A percentile compares a stretch with the other conserved stretches of the same genome.
Evolutionary conservation across 2,329 filamentous ascomycete species (phyloP).

Genomic region (Periconia digitata): DNA sequence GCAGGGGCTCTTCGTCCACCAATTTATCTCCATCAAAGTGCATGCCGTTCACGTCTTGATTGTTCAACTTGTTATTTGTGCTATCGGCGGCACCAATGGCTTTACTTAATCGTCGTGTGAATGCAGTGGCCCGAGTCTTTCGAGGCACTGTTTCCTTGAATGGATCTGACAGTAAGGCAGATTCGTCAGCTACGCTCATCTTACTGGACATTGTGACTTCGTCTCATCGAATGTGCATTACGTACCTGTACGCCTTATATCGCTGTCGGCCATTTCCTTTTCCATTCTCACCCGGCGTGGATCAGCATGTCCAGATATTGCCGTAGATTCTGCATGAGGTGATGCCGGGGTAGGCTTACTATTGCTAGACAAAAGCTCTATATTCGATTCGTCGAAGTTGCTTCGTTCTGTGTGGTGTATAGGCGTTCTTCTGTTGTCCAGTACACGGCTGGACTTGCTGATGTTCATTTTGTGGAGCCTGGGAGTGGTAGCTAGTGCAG

Average conservation of each 20-base stretch:
- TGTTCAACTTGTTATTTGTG: not conserved
- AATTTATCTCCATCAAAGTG: constrained; percentile 27
- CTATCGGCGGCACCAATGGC: constrained; percentile 1
- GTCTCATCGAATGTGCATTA: too few species aligned
- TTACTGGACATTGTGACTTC: too few species aligned
- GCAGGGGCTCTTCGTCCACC: constrained; percentile 16
- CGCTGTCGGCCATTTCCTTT: constrained; percentile 26
- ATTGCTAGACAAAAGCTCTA: constrained; percentile 44
- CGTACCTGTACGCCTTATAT: constrained; percentile 16
- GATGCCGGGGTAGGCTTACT: constrained; percentile 46
- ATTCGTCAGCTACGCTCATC: too few species aligned
- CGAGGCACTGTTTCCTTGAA: constrained; percentile 18
- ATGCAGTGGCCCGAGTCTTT: constrained; percentile 19
- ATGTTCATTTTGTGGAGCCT: not conserved
- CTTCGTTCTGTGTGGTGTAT: constrained; percentile 5
- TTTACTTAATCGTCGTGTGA: constrained; percentile 29
- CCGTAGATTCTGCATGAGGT: constrained; percentile 42
- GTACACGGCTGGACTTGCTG: not conserved
- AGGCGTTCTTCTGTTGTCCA: constrained; percentile 8
- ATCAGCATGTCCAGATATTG: constrained; percentile 42
- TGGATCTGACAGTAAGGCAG: constrained; percentile 21
- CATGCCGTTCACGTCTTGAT: not conserved
- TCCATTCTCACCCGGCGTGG: constrained; percentile 30
- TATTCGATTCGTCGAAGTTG: constrained; percentile 5
- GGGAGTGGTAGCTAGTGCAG: not conserved